Evolutionary conservation across 371 early-diverging fungal species (phyloP).

Genomic region (Mucor lusitanicus): DNA sequence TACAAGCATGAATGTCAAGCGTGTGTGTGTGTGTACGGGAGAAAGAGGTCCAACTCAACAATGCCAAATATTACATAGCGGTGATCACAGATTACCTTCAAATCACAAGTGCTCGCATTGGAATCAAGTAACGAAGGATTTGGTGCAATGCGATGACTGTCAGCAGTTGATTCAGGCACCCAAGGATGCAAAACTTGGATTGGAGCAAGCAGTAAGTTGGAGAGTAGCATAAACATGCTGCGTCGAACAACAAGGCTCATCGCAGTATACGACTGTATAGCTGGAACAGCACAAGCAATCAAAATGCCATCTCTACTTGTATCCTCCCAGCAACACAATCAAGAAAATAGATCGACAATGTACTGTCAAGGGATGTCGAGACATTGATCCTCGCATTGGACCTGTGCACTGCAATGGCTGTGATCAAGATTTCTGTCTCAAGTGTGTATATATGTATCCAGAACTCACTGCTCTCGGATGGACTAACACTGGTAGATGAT

Average conservation of each 20-base stretch:
- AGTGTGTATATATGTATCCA: conserved; percentile 12
- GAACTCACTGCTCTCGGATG: not conserved
- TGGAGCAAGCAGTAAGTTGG: conserved; percentile 17
- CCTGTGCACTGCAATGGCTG: conserved; percentile 33
- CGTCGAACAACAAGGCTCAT: not conserved
- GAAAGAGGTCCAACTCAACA: not conserved
- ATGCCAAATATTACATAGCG: conserved; percentile 18
- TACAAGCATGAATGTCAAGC: not conserved
- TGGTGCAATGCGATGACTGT: conserved; percentile 24
- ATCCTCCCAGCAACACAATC: not conserved
- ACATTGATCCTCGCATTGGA: conserved; percentile 31
- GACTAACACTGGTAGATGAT: too few species aligned
- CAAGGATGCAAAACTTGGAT: not conserved
- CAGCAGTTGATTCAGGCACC: conserved; percentile 17
- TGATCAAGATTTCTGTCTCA: conserved; percentile 28
- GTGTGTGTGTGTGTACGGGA: too few species aligned
- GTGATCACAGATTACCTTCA: conserved; percentile 32
- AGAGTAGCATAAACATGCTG: not conserved
- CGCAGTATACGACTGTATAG: too few species aligned
- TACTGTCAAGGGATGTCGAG: conserved; percentile 24
- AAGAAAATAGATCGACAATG: conserved; percentile 9
- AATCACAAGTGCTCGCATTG: conserved; percentile 26
- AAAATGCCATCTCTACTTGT: conserved; percentile 8
- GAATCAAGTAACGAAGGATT: conserved; percentile 9
- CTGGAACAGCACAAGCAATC: conserved; percentile 25